Base-by-base conservation (phyloP, 108 stramenopile genomes). In the Aurantiochytrium sp. region DNA sequence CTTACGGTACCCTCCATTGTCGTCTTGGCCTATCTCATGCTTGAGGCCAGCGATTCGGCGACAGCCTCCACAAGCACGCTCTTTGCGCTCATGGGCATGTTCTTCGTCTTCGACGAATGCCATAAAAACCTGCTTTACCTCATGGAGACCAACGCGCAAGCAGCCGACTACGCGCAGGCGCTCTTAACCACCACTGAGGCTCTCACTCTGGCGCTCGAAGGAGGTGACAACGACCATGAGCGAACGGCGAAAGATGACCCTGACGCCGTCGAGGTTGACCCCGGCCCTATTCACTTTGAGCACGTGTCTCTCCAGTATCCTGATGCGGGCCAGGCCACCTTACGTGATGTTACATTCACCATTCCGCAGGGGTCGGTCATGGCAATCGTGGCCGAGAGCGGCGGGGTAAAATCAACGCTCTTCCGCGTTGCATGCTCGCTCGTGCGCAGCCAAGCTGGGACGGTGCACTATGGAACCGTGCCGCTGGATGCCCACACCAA, bases 231-330 rank as follows among this genome's bases (percentile, higher is more conserved):
- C 17, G 50, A 0, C 15, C 50, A 52, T 2, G n/a, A n/a, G n/a
- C n/a, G n/a, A n/a, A n/a, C n/a, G n/a, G 8, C 0, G 15, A 52
- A 17, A 8, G 50, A 52, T 52, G 50, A 17, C 0, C 17, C 1
- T 52, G 50, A 8, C 15, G 2, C 8, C 8, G 17, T 2, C 17
- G 50, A 52, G 8, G 3, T 52, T 3, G 50, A 17, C 17, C 50
- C 50, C 8, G 96, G 96, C 3, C 68, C 85, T 12, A 90, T 96
- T 12, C 81, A 54, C 12, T 94, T 96, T 54, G 68, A 91, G 55
- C 81, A 94, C 81, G 94, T 99, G 3, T 73, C 87, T 3, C 98
- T 99, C 91, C 87, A 93, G n/a, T 99, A 99, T 89, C 96, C 97
- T 4, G 88, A 97, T 87, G 96, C 97, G 15, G 91, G 95, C 53